Evolutionary conservation across 495 filamentous ascomycete genomes (phyloP).

Genomic region (Hypoxylon lenormandii): DNA sequence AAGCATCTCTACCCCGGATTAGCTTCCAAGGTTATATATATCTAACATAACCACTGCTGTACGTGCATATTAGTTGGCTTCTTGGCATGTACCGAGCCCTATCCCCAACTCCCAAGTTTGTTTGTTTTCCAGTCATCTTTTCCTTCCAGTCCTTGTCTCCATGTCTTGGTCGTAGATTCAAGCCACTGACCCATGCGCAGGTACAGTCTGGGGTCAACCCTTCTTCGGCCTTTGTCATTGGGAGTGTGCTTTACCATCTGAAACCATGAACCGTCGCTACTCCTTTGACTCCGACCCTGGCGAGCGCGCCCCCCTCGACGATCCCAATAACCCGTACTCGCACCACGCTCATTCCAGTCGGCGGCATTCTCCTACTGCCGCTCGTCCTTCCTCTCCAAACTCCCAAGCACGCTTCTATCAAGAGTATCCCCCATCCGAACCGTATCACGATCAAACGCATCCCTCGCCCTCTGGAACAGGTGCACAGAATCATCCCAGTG

Average conservation of each 20-base stretch:
- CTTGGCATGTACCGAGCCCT: no score
- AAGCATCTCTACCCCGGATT: no score
- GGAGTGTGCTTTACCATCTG: slow-evolving; percentile 9
- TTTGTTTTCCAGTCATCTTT: neutral
- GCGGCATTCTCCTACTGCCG: slow-evolving; percentile 27
- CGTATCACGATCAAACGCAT: slow-evolving; percentile 31
- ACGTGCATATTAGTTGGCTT: no score
- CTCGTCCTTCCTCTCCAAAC: slow-evolving; percentile 27
- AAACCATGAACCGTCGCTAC: slow-evolving; percentile 47
- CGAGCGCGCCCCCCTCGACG: slow-evolving; percentile 56
- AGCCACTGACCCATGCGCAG: neutral
- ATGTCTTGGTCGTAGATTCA: neutral
- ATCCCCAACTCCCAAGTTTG: neutral
- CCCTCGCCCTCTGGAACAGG: slow-evolving; percentile 41
- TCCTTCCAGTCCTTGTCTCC: slow-evolving; percentile 1
- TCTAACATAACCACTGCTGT: neutral
- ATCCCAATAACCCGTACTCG: slow-evolving; percentile 27
- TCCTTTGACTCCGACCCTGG: slow-evolving; percentile 53
- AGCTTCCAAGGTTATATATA: neutral
- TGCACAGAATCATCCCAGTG: slow-evolving; percentile 46
- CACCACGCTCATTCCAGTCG: slow-evolving; percentile 39
- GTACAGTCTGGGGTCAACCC: neutral
- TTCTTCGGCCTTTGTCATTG: slow-evolving; percentile 17
- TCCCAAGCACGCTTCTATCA: slow-evolving; percentile 45
- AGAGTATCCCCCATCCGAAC: slow-evolving; percentile 42